Percentiles rank a stretch among this genome's conserved stretches.
Evolutionary conservation across 129 eudicot species (phyloP).

Genomic region (Scalesia atractyloides): DNA sequence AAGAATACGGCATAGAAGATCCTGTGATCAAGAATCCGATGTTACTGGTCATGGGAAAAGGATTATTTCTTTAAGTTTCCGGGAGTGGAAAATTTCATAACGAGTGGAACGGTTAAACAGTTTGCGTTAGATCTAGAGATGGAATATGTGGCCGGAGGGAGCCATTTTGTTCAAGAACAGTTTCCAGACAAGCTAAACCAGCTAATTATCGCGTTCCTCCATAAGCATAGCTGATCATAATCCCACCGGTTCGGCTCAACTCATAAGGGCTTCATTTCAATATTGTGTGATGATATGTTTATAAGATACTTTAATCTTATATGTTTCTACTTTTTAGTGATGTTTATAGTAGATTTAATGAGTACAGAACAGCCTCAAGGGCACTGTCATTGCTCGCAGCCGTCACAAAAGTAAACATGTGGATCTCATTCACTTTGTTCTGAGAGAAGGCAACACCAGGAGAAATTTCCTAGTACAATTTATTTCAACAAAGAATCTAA

Average conservation of each 20-base stretch:
- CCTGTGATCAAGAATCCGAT: constrained; percentile 40
- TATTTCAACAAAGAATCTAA: too few relatives aligned
- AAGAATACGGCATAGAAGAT: constrained; percentile 44
- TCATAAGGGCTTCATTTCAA: background rate
- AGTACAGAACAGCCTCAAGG: too few relatives aligned
- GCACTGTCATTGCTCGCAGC: too few relatives aligned
- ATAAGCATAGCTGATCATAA: constrained; percentile 35
- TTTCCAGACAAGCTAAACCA: constrained; percentile 45
- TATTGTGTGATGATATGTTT: background rate
- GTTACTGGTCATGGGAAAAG: constrained; percentile 50
- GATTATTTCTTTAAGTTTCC: constrained; percentile 51
- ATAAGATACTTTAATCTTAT: too few relatives aligned
- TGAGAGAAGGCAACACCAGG: too few relatives aligned
- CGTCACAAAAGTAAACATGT: background rate
- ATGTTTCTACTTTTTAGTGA: too few relatives aligned
- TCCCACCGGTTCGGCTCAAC: background rate
- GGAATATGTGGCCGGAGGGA: constrained; percentile 38
- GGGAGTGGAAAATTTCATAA: constrained; percentile 30
- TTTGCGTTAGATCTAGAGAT: constrained; percentile 40
- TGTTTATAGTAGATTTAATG: too few relatives aligned
- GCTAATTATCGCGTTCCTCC: constrained; percentile 42
- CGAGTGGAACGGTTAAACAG: constrained; percentile 36
- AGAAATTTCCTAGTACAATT: too few relatives aligned
- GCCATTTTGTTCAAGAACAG: constrained; percentile 57
- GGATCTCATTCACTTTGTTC: too few relatives aligned